Percentiles rank a stretch among this genome's conserved stretches.
These are phyloP conservation scores for Rhizopus arrhizus DNA, from an alignment of 371 early-diverging fungal genomes.

Conservation along the genomic window DNA sequence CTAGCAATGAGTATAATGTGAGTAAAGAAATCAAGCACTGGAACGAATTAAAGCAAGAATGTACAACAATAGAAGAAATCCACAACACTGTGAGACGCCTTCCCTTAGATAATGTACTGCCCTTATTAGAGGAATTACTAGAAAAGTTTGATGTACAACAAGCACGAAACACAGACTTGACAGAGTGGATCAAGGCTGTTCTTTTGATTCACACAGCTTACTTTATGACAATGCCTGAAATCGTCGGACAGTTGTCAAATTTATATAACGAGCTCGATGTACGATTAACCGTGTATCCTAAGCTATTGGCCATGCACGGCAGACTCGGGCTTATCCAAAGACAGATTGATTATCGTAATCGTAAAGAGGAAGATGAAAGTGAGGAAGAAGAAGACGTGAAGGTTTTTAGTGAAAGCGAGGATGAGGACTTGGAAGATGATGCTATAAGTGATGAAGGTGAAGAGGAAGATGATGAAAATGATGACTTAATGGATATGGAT, in stretches of 20 bases:
- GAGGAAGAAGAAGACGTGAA: conserved; percentile 40
- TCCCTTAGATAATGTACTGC: conserved; percentile 24
- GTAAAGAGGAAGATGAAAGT: conserved; percentile 43
- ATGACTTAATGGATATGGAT: conserved; percentile 28
- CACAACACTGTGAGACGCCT: conserved; percentile 23
- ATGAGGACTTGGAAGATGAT: conserved; percentile 29
- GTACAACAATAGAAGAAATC: conserved; percentile 23
- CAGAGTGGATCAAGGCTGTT: conserved; percentile 75
- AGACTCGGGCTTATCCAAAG: conserved; percentile 71
- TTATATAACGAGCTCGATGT: conserved; percentile 66
- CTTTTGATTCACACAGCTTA: conserved; percentile 68
- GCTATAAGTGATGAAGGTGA: conserved; percentile 24
- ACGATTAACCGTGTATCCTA: conserved; percentile 56
- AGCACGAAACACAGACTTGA: conserved; percentile 25
- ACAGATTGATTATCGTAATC: conserved; percentile 62
- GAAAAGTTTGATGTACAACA: conserved; percentile 22
- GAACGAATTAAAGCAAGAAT: conserved; percentile 23
- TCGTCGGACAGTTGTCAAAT: conserved; percentile 56
- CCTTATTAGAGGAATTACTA: conserved; percentile 26
- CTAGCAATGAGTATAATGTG: not conserved
- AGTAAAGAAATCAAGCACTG: conserved; percentile 12
- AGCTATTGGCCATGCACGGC: conserved; percentile 66
- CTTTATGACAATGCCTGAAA: conserved; percentile 60
- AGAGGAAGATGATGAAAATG: conserved; percentile 13
- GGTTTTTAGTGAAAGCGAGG: conserved; percentile 18